Conservation (phyloP, 257 asterid genomes). For the Prunella vulgaris region DNA sequence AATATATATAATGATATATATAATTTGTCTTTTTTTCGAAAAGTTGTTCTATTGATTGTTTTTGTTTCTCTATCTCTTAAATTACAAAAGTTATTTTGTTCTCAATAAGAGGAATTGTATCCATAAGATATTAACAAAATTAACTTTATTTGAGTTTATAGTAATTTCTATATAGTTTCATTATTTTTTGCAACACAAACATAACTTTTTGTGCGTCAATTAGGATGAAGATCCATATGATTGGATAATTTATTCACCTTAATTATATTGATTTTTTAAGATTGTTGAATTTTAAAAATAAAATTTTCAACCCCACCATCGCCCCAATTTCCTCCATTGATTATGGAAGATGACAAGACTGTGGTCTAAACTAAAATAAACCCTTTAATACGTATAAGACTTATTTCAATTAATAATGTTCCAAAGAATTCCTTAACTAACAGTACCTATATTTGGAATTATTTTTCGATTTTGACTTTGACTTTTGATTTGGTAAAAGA, state of each 20-base stretch:
- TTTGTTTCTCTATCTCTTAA: too few relatives aligned
- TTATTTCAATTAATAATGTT: not conserved
- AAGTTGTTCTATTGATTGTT: too few relatives aligned
- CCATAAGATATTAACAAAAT: not conserved
- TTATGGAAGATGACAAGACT: not conserved
- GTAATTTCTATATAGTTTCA: not conserved
- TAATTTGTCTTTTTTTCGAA: too few relatives aligned
- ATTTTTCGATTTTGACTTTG: not conserved
- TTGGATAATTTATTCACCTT: too few relatives aligned
- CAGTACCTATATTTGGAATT: not conserved
- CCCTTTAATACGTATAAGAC: not conserved
- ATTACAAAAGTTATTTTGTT: not conserved
- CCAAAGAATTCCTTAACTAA: not conserved
- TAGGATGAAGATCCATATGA: not conserved
- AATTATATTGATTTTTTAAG: too few relatives aligned
- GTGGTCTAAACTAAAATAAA: not conserved
- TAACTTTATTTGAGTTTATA: not conserved
- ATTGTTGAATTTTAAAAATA: too few relatives aligned
- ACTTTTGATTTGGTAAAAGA: not conserved
- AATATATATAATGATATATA: too few relatives aligned
- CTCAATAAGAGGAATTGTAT: not conserved
- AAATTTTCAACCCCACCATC: not conserved
- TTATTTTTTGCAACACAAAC: not conserved
- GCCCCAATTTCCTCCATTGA: constrained; percentile 9
- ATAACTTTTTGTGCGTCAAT: not conserved